Evolutionary conservation across 495 filamentous ascomycete genomes (phyloP), one percentile per base, ranked within the genome.

Genomic region (Daldinia loculata): DNA sequence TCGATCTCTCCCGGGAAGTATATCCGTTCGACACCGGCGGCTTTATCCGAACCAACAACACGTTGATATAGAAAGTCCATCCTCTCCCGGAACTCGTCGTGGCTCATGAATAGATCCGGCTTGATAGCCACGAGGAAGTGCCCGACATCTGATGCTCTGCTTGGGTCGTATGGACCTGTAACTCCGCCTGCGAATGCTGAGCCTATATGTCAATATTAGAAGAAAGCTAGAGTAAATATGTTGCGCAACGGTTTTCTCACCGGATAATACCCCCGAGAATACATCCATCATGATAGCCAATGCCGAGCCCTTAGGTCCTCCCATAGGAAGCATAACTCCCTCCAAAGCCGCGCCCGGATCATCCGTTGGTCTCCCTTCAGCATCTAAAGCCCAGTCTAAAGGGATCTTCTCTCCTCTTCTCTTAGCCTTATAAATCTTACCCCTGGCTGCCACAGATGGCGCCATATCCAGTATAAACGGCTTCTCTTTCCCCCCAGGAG

Each of bases 251-350:
- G 41, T 12, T 29, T 7, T 22, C 67, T 69, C 80, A 34, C 89
- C 91, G 2, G 87, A 89, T 9, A 94, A 76, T 4, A 93, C 91
- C 0, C 91, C 91, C 6, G 90, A 92, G 66, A 94, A 93, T 3
- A 94, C 89, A 80, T 94, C 91, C 91, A 93, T 93, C 91, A 94
- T 93, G 39, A 94, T 84, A 0, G 89, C 80, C 48, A 94, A 69
- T 4, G 87, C 91, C 17, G 86, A 89, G 4, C 91, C 91, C 77
- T 94, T 94, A 0, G 90, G 90, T 0, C 91, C 91, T 0, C 90
- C 91, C 89, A 94, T 93, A 0, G 91, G 91, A 56, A 92, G 78
- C 91, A 94, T 94, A 1, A 91, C 88, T 0, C 91, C 91, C 56
- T 88, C 81, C 27, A 93, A 74, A 30, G 91, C 91, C 15, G 81